Evolutionary conservation across 768 basidiomycete species (phyloP).

Genomic region (Tylopilus rubrobrunneus): DNA sequence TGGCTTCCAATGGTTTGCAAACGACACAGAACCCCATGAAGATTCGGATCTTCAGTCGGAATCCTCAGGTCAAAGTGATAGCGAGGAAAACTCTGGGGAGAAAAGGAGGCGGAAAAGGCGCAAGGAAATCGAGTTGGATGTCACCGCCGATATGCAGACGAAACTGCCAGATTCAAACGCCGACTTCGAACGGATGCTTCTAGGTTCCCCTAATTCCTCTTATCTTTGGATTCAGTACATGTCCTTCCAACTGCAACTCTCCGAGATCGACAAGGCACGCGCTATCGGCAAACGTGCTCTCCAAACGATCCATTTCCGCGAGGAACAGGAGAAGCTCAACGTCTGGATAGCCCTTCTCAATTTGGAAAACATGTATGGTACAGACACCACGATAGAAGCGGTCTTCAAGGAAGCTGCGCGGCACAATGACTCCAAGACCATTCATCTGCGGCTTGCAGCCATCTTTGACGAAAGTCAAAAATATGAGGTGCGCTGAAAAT

Average conservation of each 20-base stretch:
- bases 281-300: conserved; percentile 83
- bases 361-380: conserved; percentile 90
- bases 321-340: conserved; percentile 94
- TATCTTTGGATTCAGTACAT: conserved; percentile 99
- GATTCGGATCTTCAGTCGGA: conserved; percentile 34
- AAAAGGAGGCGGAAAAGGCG: conserved; percentile 67
- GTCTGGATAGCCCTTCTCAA: conserved; percentile 97
- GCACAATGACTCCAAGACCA: conserved; percentile 88
- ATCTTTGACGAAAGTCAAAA: conserved; percentile 86
- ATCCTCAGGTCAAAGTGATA: conserved; percentile 42
- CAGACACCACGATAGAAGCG: conserved; percentile 65
- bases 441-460: conserved; percentile 79
- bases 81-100: conserved; percentile 17
- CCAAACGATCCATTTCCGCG: conserved; percentile 86
- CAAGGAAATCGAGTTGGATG: conserved; percentile 72
- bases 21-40: conserved; percentile 33
- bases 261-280: conserved; percentile 92
- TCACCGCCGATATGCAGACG: conserved; percentile 84
- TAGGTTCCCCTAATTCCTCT: conserved; percentile 95
- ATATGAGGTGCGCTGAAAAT: conserved; percentile 50
- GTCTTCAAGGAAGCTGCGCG: conserved; percentile 87
- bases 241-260: conserved; percentile 97
- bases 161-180: conserved; percentile 85
- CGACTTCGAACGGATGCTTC: conserved; percentile 90
- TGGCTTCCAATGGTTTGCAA: conserved; percentile 72